These are phyloP conservation scores for Backusella psychrophila DNA, from an alignment of 192 early-diverging fungal species.

Conservation along the genomic window DNA sequence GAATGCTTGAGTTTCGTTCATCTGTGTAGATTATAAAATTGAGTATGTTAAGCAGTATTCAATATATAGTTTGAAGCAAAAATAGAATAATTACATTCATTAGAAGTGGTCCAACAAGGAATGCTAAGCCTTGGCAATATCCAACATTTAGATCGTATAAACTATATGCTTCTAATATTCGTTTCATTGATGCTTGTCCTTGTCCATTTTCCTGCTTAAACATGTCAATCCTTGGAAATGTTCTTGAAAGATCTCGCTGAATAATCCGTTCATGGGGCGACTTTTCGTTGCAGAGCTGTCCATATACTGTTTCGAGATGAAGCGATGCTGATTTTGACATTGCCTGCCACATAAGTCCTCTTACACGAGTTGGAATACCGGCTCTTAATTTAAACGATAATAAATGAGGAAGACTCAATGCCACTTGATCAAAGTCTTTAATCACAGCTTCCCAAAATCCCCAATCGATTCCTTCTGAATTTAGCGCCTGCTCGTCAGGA, in stretches of 20 bases:
- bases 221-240: conserved; percentile 87
- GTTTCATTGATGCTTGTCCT: conserved; percentile 85
- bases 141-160: conserved; percentile 94
- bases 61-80: not conserved
- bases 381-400: conserved; percentile 65
- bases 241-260: conserved; percentile 87
- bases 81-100: conserved; percentile 67
- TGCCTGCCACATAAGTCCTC: conserved; percentile 89
- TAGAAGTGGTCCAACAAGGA: conserved; percentile 89
- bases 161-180: conserved; percentile 90
- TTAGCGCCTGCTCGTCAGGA: conserved; percentile 15
- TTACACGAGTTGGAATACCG: conserved; percentile 81
- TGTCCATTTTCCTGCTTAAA: conserved; percentile 80
- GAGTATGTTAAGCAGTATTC: too few species aligned
- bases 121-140: conserved; percentile 97
- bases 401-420: conserved; percentile 62
- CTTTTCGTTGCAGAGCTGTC: conserved; percentile 67
- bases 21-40: conserved; percentile 41
- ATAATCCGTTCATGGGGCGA: conserved; percentile 91
- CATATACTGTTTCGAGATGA: conserved; percentile 79
- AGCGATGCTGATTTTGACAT: conserved; percentile 82
- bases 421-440: conserved; percentile 68
- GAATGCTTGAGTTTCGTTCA: conserved; percentile 94
- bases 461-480: conserved; percentile 47
- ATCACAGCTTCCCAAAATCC: conserved; percentile 84